Conservation (phyloP, 257 asterid genomes). For the Lithospermum erythrorhizon region DNA sequence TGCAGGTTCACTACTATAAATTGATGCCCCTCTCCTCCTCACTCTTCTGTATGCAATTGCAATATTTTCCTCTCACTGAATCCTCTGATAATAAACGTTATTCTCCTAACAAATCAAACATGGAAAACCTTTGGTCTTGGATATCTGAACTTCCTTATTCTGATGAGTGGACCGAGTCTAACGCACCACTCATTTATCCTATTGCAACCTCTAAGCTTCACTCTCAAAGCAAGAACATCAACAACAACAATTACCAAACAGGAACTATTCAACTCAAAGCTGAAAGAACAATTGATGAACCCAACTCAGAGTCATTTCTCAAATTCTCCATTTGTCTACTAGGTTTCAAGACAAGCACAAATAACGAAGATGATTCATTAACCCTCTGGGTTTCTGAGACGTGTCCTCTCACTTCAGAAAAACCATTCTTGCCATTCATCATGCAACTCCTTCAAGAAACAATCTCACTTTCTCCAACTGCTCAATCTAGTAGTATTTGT, state of each 20-base stretch:
- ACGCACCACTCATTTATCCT: conserved; percentile 27
- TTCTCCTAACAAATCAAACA: conserved; percentile 5
- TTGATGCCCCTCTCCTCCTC: too few relatives aligned
- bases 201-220: conserved; percentile 27
- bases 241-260: background rate
- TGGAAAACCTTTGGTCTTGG: conserved; percentile 85
- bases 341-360: conserved; percentile 21
- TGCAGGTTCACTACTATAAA: too few relatives aligned
- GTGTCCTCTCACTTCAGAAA: conserved; percentile 38
- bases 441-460: conserved; percentile 68
- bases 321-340: conserved; percentile 35
- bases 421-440: conserved; percentile 65
- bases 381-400: conserved; percentile 56
- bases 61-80: conserved; percentile 5
- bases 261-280: conserved; percentile 42
- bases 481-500: conserved; percentile 52
- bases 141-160: conserved; percentile 61
- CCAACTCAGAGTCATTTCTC: conserved; percentile 21
- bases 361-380: conserved; percentile 4
- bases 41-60: background rate
- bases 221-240: conserved; percentile 1
- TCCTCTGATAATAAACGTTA: conserved; percentile 7
- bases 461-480: conserved; percentile 53
- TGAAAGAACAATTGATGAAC: conserved; percentile 21
- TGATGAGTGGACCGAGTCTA: conserved; percentile 26